Conservation (phyloP, 306 rosid species). For the Citrullus mucosospermus region DNA sequence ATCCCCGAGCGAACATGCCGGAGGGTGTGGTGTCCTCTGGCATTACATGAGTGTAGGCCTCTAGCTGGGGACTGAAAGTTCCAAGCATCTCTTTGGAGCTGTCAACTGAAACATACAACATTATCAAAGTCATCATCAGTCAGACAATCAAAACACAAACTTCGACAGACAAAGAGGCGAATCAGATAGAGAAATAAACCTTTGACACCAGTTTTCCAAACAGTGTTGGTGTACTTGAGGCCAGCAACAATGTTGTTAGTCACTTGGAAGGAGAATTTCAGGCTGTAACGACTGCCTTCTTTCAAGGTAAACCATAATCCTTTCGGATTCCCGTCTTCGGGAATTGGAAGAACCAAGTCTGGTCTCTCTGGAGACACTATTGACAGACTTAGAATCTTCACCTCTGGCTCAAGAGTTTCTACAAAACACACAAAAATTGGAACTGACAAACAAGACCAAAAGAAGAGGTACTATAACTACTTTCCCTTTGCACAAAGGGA, state of each 20-base stretch:
- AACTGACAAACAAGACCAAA: not conserved
- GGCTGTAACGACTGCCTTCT: conserved; percentile 33
- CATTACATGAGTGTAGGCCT: conserved; percentile 36
- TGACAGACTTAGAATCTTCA: conserved; percentile 31
- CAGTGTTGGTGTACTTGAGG: conserved; percentile 48
- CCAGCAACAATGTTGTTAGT: conserved; percentile 38
- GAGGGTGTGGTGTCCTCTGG: conserved; percentile 42
- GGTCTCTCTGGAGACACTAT: conserved; percentile 29
- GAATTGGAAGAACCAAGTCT: conserved; percentile 40
- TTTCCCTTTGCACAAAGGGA: not conserved
- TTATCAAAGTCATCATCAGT: not conserved
- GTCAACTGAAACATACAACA: conserved; percentile 21
- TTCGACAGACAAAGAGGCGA: not conserved
- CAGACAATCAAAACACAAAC: not conserved
- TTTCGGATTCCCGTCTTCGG: conserved; percentile 33
- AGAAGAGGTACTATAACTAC: not conserved
- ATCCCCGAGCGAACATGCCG: conserved; percentile 42
- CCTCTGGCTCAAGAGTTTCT: conserved; percentile 41
- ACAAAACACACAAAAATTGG: not conserved
- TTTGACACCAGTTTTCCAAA: conserved; percentile 38
- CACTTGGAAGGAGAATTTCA: conserved; percentile 32
- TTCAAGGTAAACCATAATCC: conserved; percentile 40
- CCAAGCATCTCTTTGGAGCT: conserved; percentile 43
- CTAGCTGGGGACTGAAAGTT: conserved; percentile 44
- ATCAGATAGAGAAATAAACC: conserved; percentile 10